Evolutionary conservation across 2,329 filamentous ascomycete genomes (phyloP), one percentile per base, ranked within the genome.

Genomic region (Tolypocladium cylindrosporum): DNA sequence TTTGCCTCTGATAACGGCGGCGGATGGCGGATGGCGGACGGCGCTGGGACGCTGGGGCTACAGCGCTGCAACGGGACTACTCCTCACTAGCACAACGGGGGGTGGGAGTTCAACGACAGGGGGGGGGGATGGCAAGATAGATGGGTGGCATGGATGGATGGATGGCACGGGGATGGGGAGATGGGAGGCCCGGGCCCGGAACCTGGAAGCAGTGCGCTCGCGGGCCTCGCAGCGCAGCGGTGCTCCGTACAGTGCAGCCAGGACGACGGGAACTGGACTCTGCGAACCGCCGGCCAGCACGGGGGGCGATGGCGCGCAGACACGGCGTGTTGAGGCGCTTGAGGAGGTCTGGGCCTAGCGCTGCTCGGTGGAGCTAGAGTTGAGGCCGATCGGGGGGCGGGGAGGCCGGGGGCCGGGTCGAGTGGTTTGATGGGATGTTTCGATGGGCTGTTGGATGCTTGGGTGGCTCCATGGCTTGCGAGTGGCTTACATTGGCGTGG

Each of bases 331-430:
- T 54, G 52, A 42, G 52, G 52, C 52, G 52, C 52, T 50, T 50
- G 52, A 24, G 3, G 51, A 54, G n/a, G n/a, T 41, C 51, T 54
- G 51, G 51, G n/a, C 31, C 14, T 54, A 54, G 52, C 52, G 52
- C 36, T 41, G 31, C 11, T 61, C 62, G 61, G 55, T 41, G 37
- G 55, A 37, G 39, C 39, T 8, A 14, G 21, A 10, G 27, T 13
- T 19, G 31, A 14, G 13, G 43, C 10, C 37, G 52, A 54, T 54
- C 51, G 36, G 14, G 11, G 19, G 24, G 51, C 37, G 51, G 51
- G 37, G 45, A 27, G 45, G 8, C 24, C 45, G 45, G 45, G 45
- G 45, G 45, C 34, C 4, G 45, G 9, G 45, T 50, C 45, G 45
- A 34, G 45, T 50, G 45, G 45, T 24, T 50, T 34, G 45, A 50